Evolutionary conservation across 208 protist genomes (phyloP).

Genomic region (Phytomonas serpens): DNA sequence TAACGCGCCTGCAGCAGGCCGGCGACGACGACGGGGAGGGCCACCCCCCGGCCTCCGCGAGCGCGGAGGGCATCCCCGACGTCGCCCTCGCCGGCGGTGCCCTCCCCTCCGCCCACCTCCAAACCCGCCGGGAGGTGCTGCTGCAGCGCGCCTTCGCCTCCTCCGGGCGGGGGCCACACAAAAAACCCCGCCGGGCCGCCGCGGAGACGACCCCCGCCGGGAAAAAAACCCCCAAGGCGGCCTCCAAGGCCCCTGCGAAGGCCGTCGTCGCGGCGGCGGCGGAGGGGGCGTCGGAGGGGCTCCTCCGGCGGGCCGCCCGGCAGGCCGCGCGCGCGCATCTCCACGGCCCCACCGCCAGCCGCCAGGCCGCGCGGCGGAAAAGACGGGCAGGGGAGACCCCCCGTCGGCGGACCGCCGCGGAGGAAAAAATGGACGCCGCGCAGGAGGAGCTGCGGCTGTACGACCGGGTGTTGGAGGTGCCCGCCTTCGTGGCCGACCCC

Average conservation of each 20-base stretch:
- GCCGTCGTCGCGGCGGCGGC: neutral
- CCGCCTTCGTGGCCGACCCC: slow-evolving; percentile 45
- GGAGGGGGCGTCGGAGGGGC: neutral
- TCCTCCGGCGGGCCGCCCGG: too few species aligned
- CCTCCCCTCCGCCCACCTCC: neutral
- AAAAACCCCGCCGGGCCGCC: too few species aligned
- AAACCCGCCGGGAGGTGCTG: neutral
- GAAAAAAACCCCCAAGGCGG: too few species aligned
- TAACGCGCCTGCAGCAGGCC: neutral
- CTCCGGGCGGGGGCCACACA: neutral
- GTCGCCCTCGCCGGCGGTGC: neutral
- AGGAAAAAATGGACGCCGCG: slow-evolving; percentile 35
- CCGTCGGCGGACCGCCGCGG: slow-evolving; percentile 19
- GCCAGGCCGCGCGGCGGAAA: slow-evolving; percentile 11
- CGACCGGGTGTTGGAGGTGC: slow-evolving; percentile 34
- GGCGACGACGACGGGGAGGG: too few species aligned
- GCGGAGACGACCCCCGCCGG: too few species aligned
- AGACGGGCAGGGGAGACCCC: neutral
- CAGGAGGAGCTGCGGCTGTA: slow-evolving; percentile 49
- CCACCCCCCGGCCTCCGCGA: too few species aligned
- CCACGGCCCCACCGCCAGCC: too few species aligned
- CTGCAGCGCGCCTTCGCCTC: neutral
- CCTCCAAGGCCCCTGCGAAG: too few species aligned
- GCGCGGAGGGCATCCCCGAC: neutral
- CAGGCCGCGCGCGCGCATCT: neutral